phyloP scores from a whole-genome alignment of 2,329 filamentous ascomycete genomes.

The Alternaria incomplexa region DNA sequence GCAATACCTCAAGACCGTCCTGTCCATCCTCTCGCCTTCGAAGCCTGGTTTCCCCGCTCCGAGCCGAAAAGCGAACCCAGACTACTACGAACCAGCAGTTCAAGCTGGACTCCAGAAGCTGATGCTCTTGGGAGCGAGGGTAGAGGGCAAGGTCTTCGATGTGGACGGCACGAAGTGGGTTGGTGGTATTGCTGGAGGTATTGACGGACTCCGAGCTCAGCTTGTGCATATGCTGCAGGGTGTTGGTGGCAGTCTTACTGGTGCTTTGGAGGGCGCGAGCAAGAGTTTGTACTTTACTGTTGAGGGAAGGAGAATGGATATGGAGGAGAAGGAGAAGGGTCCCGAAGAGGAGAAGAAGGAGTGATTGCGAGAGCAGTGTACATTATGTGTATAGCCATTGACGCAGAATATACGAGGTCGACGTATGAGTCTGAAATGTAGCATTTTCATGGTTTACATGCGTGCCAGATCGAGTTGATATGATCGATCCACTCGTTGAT shows the following conservation, averaged over 20 bases:
- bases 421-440: no score
- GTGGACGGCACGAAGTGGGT: slow-evolving; percentile 72
- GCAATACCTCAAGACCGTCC: slow-evolving; percentile 78
- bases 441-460: no score
- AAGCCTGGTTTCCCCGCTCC: slow-evolving; percentile 76
- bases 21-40: slow-evolving; percentile 77
- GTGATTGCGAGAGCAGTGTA: no score
- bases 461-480: no score
- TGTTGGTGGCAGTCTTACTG: slow-evolving; percentile 77
- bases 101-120: slow-evolving; percentile 87
- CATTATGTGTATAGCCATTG: no score
- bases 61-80: slow-evolving; percentile 74
- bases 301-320: slow-evolving; percentile 78
- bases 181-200: slow-evolving; percentile 78
- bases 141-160: slow-evolving; percentile 87
- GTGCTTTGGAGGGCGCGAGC: slow-evolving; percentile 77
- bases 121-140: slow-evolving; percentile 81
- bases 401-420: no score
- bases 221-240: slow-evolving; percentile 81
- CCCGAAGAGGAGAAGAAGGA: no score
- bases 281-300: slow-evolving; percentile 87
- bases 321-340: slow-evolving; percentile 76
- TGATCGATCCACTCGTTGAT: no score
- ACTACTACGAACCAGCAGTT: slow-evolving; percentile 79
- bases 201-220: slow-evolving; percentile 81